Conservation (phyloP, 2,329 filamentous ascomycete genomes). For the Penicillium sp. region DNA sequence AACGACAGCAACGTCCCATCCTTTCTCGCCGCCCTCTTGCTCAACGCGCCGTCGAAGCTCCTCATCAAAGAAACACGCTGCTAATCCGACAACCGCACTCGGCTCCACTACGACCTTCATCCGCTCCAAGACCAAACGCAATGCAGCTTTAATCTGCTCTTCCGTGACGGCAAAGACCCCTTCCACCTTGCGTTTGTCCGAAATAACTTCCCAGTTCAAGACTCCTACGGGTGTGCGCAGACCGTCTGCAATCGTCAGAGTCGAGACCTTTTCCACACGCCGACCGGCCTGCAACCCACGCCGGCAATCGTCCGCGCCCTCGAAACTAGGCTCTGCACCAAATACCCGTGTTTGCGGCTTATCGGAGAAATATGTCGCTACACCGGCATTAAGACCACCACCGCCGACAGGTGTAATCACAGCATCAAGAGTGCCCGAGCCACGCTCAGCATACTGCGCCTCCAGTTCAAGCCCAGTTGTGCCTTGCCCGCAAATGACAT, state of each 20-base stretch:
- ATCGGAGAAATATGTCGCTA: slow-evolving; percentile 65
- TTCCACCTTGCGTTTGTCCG: slow-evolving; percentile 62
- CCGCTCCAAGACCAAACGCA: slow-evolving; percentile 75
- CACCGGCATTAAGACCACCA: slow-evolving; percentile 79
- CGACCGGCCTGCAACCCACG: slow-evolving; percentile 61
- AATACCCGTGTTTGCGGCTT: slow-evolving; percentile 68
- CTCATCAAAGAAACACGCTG: slow-evolving; percentile 77
- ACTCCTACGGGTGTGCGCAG: slow-evolving; percentile 74
- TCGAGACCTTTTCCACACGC: slow-evolving; percentile 64
- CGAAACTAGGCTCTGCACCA: slow-evolving; percentile 75
- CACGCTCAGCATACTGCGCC: slow-evolving; percentile 59
- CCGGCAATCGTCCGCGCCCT: slow-evolving; percentile 78
- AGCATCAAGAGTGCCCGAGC: slow-evolving; percentile 50
- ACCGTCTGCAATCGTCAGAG: slow-evolving; percentile 82
- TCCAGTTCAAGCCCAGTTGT: slow-evolving; percentile 80
- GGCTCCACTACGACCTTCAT: slow-evolving; percentile 91
- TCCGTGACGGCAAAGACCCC: slow-evolving; percentile 72
- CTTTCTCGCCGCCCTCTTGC: slow-evolving; percentile 61
- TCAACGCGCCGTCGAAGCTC: slow-evolving; percentile 66
- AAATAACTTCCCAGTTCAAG: slow-evolving; percentile 72
- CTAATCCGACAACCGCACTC: slow-evolving; percentile 75
- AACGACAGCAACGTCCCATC: slow-evolving; percentile 65
- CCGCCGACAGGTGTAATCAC: slow-evolving; percentile 82
- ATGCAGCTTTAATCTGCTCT: slow-evolving; percentile 70
- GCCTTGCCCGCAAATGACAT: slow-evolving; percentile 91